Base-by-base conservation (phyloP, 1,139 yeast species). In the Taphrina confusa region DNA sequence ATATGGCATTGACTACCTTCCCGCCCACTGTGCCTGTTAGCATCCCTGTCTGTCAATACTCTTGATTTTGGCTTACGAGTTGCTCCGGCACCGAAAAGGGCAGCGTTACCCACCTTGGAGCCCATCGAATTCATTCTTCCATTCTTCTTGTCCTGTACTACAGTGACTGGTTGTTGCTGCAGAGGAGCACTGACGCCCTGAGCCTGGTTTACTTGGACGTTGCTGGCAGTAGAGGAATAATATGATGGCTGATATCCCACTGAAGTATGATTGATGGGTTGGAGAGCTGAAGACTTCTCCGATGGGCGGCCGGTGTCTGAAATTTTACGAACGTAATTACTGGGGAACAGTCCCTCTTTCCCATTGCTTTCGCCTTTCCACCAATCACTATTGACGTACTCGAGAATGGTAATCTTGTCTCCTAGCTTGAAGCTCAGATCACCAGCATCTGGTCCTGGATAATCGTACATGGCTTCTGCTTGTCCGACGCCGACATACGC, bases 71-170 rank as follows among this genome's bases (percentile, higher is more conserved):
- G 25, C 52, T 33, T 20, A 47, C 52, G 31, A 4, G 97, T 86
- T 42, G 97, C 96, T 77, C 98, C 98, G 20, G 97, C 97, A 73
- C 97, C 97, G 67, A 89, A 91, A 63, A 91, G 82, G 28, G 95
- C 95, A 4, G 97, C 97, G 68, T 89, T 85, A 59, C 97, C 97
- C 60, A 91, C 76, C 73, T 87, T 85, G 62, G 87, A 78, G 18
- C 97, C 97, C 68, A 88, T 82, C 9, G 37, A 28, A 16, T 44
- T 49, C 71, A 80, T 85, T 72, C 81, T 83, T 60, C 86, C 70
- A 8, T 75, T 78, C 5, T 75, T 75, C 31, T 70, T 67, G 23
- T 62, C 65, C 12, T 62, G 67, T 36, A 68, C 67, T 25, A 67
- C 67, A 33, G 63, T 62, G 20, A 65, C 65, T 42, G 69, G 71